Evolutionary conservation across 2,329 filamentous ascomycete genomes (phyloP).

Genomic region (Colletotrichum sp.): DNA sequence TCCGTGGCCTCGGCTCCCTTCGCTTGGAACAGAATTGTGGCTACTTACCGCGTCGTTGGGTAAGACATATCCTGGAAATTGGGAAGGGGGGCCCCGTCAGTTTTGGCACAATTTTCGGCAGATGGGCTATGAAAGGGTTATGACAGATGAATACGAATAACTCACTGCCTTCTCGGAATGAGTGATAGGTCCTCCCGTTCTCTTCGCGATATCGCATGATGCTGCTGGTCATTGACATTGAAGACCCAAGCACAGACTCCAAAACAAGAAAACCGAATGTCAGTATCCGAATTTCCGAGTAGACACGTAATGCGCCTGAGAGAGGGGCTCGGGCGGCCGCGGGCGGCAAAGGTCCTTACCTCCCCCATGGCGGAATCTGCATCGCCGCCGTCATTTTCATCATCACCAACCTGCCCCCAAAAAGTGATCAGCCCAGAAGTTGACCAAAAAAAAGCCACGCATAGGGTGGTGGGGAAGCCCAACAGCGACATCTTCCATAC

Average conservation of each 20-base stretch:
- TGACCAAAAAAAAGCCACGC: background rate
- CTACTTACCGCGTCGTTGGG: constrained; percentile 29
- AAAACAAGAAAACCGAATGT: background rate
- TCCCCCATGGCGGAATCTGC: background rate
- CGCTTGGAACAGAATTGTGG: background rate
- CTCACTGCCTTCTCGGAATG: constrained; percentile 31
- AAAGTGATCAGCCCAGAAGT: background rate
- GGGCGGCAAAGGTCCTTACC: background rate
- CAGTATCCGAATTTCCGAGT: background rate
- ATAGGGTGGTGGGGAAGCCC: background rate
- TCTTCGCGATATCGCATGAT: constrained; percentile 42
- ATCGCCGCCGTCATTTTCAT: background rate
- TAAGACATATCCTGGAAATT: constrained; percentile 26
- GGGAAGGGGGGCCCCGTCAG: background rate
- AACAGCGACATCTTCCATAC: background rate
- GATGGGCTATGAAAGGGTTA: background rate
- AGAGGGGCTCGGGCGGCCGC: background rate
- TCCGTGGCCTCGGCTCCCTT: background rate
- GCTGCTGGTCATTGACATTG: constrained; percentile 38
- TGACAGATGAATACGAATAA: background rate
- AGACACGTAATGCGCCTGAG: background rate
- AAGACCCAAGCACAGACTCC: constrained; percentile 26
- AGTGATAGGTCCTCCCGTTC: constrained; percentile 43
- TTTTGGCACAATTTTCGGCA: background rate
- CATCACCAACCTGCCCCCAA: background rate